A percentile compares a stretch with the other conserved stretches of the same genome.
Evolutionary conservation across 352 stramenopile genomes (phyloP).

Genomic region (Pythium dissimile): DNA sequence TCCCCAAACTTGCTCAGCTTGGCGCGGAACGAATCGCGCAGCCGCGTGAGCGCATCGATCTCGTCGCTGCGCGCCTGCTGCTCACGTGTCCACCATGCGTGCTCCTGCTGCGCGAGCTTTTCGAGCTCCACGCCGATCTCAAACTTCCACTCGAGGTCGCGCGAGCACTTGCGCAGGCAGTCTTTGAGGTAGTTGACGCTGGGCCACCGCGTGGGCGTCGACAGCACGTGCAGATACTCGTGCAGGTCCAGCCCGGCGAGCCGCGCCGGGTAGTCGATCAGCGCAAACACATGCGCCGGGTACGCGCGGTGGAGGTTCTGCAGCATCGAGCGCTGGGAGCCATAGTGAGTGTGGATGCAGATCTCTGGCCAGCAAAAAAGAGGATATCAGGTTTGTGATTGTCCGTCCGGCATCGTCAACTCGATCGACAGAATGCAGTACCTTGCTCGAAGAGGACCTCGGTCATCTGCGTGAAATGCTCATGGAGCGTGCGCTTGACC

Average conservation of each 20-base stretch:
- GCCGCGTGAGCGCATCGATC: constrained; percentile 68
- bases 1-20: constrained; percentile 33
- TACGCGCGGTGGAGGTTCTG: constrained; percentile 22
- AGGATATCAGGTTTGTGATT: background rate
- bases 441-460: constrained; percentile 38
- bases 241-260: constrained; percentile 61
- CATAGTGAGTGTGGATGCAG: constrained; percentile 34
- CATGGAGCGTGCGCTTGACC: constrained; percentile 28
- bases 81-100: constrained; percentile 35
- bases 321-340: constrained; percentile 23
- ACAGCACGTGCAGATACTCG: constrained; percentile 57
- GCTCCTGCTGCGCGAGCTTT: constrained; percentile 62
- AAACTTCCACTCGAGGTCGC: constrained; percentile 79
- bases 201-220: constrained; percentile 60
- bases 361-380: constrained; percentile 17
- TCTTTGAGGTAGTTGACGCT: constrained; percentile 84
- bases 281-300: constrained; percentile 27
- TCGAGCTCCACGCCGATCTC: constrained; percentile 69
- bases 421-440: background rate
- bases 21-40: constrained; percentile 66
- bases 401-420: background rate
- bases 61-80: constrained; percentile 60
- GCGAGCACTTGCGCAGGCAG: constrained; percentile 64
- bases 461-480: constrained; percentile 34
- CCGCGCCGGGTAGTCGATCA: constrained; percentile 72